phyloP scores from a whole-genome alignment of 768 basidiomycete species.

The Mycena amicta region DNA sequence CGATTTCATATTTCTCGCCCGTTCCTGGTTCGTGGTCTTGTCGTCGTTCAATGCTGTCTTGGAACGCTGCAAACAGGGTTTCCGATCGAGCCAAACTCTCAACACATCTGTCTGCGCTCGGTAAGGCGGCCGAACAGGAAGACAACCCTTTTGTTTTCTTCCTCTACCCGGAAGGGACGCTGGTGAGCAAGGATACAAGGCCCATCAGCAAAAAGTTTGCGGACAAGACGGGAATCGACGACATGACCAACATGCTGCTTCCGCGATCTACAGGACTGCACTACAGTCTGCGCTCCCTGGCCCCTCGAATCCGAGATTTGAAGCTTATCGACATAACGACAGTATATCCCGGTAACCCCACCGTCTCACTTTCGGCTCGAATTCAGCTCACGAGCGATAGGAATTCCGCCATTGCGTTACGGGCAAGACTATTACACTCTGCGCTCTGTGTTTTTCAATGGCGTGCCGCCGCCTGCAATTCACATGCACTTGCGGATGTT shows the following conservation, averaged over 20 bases:
- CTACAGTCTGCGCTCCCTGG: constrained; percentile 79
- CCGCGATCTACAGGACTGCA: constrained; percentile 92
- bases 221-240: constrained; percentile 79
- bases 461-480: constrained; percentile 79
- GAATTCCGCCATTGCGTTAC: constrained; percentile 76
- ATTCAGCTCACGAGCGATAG: constrained; percentile 37
- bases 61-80: constrained; percentile 40
- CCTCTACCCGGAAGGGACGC: constrained; percentile 95
- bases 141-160: constrained; percentile 79
- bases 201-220: constrained; percentile 87
- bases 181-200: constrained; percentile 84
- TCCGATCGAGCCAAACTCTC: constrained; percentile 75
- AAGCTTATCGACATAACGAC: constrained; percentile 90
- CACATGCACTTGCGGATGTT: constrained; percentile 88
- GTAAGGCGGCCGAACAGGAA: constrained; percentile 64
- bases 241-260: constrained; percentile 79
- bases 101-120: constrained; percentile 66
- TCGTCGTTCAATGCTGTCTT: too few species aligned
- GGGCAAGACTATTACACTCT: constrained; percentile 91
- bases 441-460: constrained; percentile 81
- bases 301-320: constrained; percentile 74
- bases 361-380: not conserved
- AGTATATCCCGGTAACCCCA: constrained; percentile 78
- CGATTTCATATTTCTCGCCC: constrained; percentile 89
- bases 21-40: constrained; percentile 58